phyloP scores from a whole-genome alignment of 1,284 basidiomycete genomes.

The Apiotrichum porosum region DNA sequence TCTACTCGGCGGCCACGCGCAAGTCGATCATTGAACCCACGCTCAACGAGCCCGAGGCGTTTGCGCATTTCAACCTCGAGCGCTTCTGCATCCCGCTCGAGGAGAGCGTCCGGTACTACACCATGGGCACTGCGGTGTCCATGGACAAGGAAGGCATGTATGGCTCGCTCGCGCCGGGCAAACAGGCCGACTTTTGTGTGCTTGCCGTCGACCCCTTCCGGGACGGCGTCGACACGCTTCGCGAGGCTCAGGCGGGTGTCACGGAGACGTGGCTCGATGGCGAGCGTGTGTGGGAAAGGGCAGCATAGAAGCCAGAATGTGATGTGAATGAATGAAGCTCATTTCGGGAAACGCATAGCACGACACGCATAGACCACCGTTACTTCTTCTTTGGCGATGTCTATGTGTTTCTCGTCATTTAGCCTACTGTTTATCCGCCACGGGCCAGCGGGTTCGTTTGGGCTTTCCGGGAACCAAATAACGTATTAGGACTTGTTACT shows the following conservation, averaged over 20 bases:
- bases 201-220: slow-evolving; percentile 28
- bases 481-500: too few relatives aligned
- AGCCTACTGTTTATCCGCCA: too few relatives aligned
- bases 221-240: slow-evolving; percentile 22
- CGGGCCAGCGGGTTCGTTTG: too few relatives aligned
- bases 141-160: slow-evolving; percentile 10
- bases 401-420: too few relatives aligned
- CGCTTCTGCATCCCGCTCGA: slow-evolving; percentile 13
- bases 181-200: slow-evolving; percentile 29
- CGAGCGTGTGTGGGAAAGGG: slow-evolving; percentile 15
- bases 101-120: slow-evolving; percentile 21
- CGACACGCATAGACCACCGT: too few relatives aligned
- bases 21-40: slow-evolving; percentile 20
- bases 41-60: slow-evolving; percentile 1
- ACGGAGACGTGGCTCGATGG: slow-evolving; percentile 29
- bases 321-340: background rate
- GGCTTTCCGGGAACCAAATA: too few relatives aligned
- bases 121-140: slow-evolving; percentile 19
- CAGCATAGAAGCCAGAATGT: background rate
- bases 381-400: too few relatives aligned
- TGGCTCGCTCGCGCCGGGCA: slow-evolving; percentile 25
- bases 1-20: slow-evolving; percentile 30
- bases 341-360: too few relatives aligned
- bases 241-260: slow-evolving; percentile 24
- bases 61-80: too few relatives aligned